These are phyloP conservation scores for Starmerella stellata DNA, from an alignment of 805 yeast species.

Conservation along the genomic window DNA sequence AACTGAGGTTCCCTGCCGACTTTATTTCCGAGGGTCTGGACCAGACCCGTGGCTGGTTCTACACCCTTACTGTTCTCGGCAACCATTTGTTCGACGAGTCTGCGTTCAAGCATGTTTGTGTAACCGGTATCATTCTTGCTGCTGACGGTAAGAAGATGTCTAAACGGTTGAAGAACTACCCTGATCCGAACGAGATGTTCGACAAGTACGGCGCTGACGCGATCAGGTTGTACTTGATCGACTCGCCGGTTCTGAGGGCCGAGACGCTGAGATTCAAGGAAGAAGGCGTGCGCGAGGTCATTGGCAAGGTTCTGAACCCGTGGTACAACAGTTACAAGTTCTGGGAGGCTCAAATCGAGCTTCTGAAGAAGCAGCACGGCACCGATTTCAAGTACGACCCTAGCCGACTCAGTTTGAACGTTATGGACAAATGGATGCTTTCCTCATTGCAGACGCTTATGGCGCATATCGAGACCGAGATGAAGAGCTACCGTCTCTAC, in stretches of 20 bases:
- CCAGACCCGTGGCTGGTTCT: constrained; percentile 99
- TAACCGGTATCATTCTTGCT: constrained; percentile 89
- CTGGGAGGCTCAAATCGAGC: constrained; percentile 81
- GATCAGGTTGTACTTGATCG: constrained; percentile 80
- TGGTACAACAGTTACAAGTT: constrained; percentile 98
- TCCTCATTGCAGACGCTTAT: constrained; percentile 91
- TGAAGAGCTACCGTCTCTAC: constrained; percentile 75
- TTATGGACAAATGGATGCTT: constrained; percentile 93
- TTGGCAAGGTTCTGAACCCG: constrained; percentile 85
- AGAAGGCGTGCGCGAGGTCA: constrained; percentile 97
- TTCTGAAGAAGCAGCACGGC: constrained; percentile 58
- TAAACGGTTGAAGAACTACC: constrained; percentile 91
- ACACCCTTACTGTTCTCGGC: constrained; percentile 87
- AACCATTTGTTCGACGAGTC: constrained; percentile 82
- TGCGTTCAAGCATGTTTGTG: constrained; percentile 90
- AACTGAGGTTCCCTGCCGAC: constrained; percentile 78
- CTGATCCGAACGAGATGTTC: constrained; percentile 74
- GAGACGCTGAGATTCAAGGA: constrained; percentile 94
- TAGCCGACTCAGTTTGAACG: constrained; percentile 49
- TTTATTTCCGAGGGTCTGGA: constrained; percentile 97
- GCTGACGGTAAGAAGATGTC: constrained; percentile 99
- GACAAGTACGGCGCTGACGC: constrained; percentile 96
- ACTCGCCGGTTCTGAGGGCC: constrained; percentile 93
- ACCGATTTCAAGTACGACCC: constrained; percentile 59
- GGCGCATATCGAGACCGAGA: constrained; percentile 70